Base-by-base conservation (phyloP, 2,329 filamentous ascomycete species). In the Shiraia bambusicola region DNA sequence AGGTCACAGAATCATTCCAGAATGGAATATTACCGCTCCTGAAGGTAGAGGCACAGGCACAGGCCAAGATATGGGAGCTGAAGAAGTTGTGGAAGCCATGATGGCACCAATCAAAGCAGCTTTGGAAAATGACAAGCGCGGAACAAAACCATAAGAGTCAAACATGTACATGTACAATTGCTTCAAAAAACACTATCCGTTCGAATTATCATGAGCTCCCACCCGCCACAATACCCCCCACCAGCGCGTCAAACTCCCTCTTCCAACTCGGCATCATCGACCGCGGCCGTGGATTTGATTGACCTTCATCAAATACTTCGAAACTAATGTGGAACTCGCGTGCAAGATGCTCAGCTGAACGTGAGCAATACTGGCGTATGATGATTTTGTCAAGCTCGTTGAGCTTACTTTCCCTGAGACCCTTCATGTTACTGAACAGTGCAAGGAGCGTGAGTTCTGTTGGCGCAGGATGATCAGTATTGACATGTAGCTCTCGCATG, bases 251-350 rank as follows among this genome's bases (percentile, higher is more conserved):
- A 24, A 67, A 67, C 14, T 58, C 51, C 6, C 64, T 42, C 33
- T 65, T 67, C 64, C 64, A 67, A 5, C 46, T 19, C 6, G 64
- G 64, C 58, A 66, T 61, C 57, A 62, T 59, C 1, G 50, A 49
- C 24, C 56, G 54, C 5, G 47, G 44, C 13, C 49, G 37, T 1
- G 52, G 49, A 1, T 51, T 36, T 8, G 32, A 40, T 2, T 38
- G 36, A 5, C 37, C 37, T 10, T 45, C 39, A 15, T 58, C 53
- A 15, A 63, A 65, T 1, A 52, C 40, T n/a, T 63, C 60, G 10
- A 65, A 39, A 4, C 37, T 40, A 1, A 56, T 41, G 4, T 46
- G 46, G 8, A 56, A 50, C 13, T 40, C 36, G 9, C 52, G 39
- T 2, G 51, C 56, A 16, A 61, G 39, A 4, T 40, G 25, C n/a